phyloP scores from a whole-genome alignment of 345 rosid genomes.

The Draba incana region DNA sequence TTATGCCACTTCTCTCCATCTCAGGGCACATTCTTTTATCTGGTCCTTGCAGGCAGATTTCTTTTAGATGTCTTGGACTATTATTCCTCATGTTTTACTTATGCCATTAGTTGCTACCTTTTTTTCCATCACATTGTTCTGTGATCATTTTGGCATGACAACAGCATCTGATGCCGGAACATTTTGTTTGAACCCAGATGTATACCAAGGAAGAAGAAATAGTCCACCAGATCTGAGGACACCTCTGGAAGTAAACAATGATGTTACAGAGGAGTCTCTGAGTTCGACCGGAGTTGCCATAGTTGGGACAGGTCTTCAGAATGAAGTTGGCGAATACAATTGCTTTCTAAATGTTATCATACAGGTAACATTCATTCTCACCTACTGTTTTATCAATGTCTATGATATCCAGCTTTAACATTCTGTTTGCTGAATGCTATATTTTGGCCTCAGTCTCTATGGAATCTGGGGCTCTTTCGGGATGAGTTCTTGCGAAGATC shows the following conservation, averaged over 20 bases:
- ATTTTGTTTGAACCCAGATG: constrained; percentile 51
- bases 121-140: constrained; percentile 12
- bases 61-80: constrained; percentile 7
- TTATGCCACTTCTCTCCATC: constrained; percentile 1
- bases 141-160: constrained; percentile 16
- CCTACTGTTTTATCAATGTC: constrained; percentile 9
- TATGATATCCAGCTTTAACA: constrained; percentile 13
- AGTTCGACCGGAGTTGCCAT: constrained; percentile 47
- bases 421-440: constrained; percentile 8
- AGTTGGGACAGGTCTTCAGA: constrained; percentile 86
- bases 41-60: not conserved
- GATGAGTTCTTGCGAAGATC: constrained; percentile 82
- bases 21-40: not conserved
- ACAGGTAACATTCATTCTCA: constrained; percentile 59
- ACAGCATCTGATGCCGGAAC: constrained; percentile 26
- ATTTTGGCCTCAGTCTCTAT: constrained; percentile 67
- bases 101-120: constrained; percentile 1
- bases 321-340: constrained; percentile 95
- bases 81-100: constrained; percentile 1
- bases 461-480: constrained; percentile 88
- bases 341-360: constrained; percentile 97
- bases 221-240: constrained; percentile 49
- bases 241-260: constrained; percentile 43
- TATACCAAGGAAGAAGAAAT: constrained; percentile 61
- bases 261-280: constrained; percentile 42